Conservation (phyloP, 106 monocot genomes). For the Phalaenopsis aphrodite region DNA sequence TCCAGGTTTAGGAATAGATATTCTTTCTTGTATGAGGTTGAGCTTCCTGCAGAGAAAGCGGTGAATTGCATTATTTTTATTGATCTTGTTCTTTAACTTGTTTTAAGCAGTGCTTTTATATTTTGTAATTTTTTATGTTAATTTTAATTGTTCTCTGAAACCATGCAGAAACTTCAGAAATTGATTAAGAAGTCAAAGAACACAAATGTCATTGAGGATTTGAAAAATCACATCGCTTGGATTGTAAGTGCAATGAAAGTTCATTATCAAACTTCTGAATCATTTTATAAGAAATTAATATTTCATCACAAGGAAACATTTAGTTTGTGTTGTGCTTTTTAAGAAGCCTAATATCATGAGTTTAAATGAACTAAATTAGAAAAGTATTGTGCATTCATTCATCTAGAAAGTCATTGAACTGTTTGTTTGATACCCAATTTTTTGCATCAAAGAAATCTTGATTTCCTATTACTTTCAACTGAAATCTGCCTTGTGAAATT, state of each 20-base stretch:
- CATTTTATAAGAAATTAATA: no score
- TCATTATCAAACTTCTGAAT: background rate
- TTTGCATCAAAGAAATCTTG: no score
- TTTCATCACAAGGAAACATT: no score
- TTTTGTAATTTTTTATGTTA: background rate
- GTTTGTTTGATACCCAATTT: no score
- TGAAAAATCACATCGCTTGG: constrained; percentile 66
- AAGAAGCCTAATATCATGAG: no score
- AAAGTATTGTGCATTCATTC: no score
- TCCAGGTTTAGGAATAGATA: constrained; percentile 78
- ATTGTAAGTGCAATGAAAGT: constrained; percentile 52
- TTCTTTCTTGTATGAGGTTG: constrained; percentile 67
- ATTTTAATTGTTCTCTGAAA: background rate
- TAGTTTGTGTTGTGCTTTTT: no score
- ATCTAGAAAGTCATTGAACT: no score
- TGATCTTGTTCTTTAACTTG: background rate
- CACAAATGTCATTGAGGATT: constrained; percentile 36
- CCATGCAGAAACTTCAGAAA: constrained; percentile 60
- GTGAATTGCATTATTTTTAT: constrained; percentile 14
- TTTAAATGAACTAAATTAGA: no score
- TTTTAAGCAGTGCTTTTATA: background rate
- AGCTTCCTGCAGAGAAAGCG: constrained; percentile 83
- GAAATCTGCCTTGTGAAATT: no score
- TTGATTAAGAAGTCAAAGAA: constrained; percentile 66
- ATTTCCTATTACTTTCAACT: no score